Evolutionary conservation across 1,284 basidiomycete species (phyloP).

Genomic region (Kwoniella shivajii): DNA sequence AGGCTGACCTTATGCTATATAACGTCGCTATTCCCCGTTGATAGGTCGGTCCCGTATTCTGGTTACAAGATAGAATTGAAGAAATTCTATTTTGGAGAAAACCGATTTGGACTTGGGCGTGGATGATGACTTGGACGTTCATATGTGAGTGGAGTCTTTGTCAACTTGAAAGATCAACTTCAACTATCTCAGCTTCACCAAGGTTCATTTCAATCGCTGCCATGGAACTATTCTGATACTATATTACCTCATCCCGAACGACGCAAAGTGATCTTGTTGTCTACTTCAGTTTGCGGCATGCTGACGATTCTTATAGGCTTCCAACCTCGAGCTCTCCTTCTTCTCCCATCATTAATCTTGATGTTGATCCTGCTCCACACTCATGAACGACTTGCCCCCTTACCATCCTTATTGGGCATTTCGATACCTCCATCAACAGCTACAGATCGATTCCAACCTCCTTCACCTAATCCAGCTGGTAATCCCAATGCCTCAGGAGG

Average conservation of each 20-base stretch:
- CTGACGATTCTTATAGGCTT: constrained; percentile 42
- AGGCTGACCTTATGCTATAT: not conserved
- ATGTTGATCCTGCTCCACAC: constrained; percentile 46
- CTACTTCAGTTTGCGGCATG: too few relatives aligned
- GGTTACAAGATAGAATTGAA: constrained; percentile 53
- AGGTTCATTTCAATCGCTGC: too few relatives aligned
- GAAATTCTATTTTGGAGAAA: constrained; percentile 55
- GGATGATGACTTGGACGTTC: constrained; percentile 50
- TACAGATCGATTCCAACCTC: constrained; percentile 15
- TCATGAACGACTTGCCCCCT: constrained; percentile 40
- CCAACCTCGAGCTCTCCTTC: constrained; percentile 49
- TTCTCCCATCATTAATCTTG: constrained; percentile 43
- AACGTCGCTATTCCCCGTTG: not conserved
- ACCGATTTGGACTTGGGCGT: constrained; percentile 52
- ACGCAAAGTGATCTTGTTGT: too few relatives aligned
- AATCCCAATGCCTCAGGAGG: not conserved
- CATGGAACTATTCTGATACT: not conserved
- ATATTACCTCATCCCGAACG: not conserved
- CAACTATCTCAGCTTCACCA: too few relatives aligned
- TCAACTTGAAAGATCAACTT: too few relatives aligned
- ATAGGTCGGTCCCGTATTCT: constrained; percentile 53
- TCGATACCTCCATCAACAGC: constrained; percentile 15
- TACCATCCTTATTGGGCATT: constrained; percentile 42
- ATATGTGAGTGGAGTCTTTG: constrained; percentile 44
- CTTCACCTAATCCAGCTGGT: constrained; percentile 4